Conservation (phyloP, 2,329 filamentous ascomycete genomes). For the Talaromyces rugulosus region DNA sequence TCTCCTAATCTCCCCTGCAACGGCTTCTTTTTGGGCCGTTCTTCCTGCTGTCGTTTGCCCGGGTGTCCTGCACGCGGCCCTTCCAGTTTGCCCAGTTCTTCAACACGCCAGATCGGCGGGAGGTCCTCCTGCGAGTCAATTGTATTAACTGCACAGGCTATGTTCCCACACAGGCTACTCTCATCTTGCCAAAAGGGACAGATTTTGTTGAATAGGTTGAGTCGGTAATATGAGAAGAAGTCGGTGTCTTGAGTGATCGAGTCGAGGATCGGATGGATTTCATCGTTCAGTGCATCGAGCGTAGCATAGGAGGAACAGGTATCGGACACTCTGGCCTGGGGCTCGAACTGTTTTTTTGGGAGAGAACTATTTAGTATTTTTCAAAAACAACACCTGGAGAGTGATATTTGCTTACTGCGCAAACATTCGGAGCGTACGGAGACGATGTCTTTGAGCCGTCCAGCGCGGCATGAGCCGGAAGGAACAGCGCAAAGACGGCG, state of each 20-base stretch:
- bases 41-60: constrained; percentile 65
- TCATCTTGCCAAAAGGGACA: constrained; percentile 97
- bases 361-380: background rate
- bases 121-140: constrained; percentile 94
- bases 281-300: constrained; percentile 76
- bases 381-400: background rate
- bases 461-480: constrained; percentile 43
- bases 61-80: constrained; percentile 90
- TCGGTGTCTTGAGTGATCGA: constrained; percentile 83
- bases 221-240: constrained; percentile 95
- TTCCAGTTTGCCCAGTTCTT: constrained; percentile 86
- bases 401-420: constrained; percentile 48
- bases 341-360: constrained; percentile 64
- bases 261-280: constrained; percentile 70
- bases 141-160: constrained; percentile 92
- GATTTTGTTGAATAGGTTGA: constrained; percentile 90
- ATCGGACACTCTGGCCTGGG: constrained; percentile 83
- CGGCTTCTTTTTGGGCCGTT: constrained; percentile 65
- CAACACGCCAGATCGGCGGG: constrained; percentile 82
- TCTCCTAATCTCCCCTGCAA: constrained; percentile 80
- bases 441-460: constrained; percentile 33
- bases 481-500: constrained; percentile 57
- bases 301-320: constrained; percentile 91
- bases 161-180: constrained; percentile 92
- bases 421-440: constrained; percentile 43